Evolutionary conservation across 768 basidiomycete species (phyloP), one percentile per base, ranked within the genome.

Genomic region (Tricholomella constricta): DNA sequence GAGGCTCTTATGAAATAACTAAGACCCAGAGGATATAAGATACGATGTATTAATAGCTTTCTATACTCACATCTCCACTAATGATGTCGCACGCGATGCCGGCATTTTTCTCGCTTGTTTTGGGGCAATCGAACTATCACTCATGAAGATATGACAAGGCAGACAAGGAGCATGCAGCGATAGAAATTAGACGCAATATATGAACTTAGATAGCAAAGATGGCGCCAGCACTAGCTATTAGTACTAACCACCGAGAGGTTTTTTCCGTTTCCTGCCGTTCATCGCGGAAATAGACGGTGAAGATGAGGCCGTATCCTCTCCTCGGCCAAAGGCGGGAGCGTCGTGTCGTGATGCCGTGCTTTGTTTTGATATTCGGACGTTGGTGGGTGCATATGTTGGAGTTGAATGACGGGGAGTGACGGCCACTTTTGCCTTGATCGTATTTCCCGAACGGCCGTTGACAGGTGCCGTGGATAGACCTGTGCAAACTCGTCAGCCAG

Each of bases 261-360:
- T 83, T 71, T 83, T 84, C 55, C 83, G 74, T 64, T 85, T 85
- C 67, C 76, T 80, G 23, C 80, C 78, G 50, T 74, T 76, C 31
- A 67, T 62, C 17, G 68, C 37, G 19, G 66, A 50, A 10, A 56
- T 56, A 19, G 73, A 47, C 9, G 66, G 43, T 27, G 65, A 52
- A 31, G 55, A n/a, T 19, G n/a, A 19, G n/a, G 43, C 27, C 45
- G 34, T 31, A 12, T 36, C 17, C 7, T 44, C 4, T 38, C 37
- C 48, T n/a, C 19, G 36, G 6, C 37, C 42, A 29, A 48, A 23
- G 43, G 19, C 42, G 41, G 52, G 36, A 20, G 10, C 25, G 27
- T 45, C 45, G 14, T 15, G 25, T 14, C 40, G 50, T 22, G 34
- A 40, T 37, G 25, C 5, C 26, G 44, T 54, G 26, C 49, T 58